Conservation (phyloP, 257 asterid species). For the Solanum virginianum region DNA sequence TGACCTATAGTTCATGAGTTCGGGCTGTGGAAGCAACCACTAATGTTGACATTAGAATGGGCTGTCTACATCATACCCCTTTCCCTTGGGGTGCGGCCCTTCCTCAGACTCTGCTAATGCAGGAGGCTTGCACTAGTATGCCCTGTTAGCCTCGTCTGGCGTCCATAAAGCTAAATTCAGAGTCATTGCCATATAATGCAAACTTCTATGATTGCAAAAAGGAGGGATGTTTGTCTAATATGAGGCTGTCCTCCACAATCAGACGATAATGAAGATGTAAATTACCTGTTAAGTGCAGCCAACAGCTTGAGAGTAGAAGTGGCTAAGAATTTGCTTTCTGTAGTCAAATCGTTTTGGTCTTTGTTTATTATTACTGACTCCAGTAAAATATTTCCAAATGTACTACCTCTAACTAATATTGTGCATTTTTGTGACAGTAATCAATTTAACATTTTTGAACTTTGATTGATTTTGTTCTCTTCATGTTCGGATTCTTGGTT, state of each 20-base stretch:
- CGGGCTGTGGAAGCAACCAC: no score
- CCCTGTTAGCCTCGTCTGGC: neutral
- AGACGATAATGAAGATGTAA: no score
- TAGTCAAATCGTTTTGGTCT: neutral
- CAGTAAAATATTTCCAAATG: neutral
- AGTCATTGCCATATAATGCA: no score
- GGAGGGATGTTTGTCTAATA: neutral
- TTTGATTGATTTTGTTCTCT: neutral
- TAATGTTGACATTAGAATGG: no score
- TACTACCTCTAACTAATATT: neutral
- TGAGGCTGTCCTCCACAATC: neutral
- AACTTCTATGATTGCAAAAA: neutral
- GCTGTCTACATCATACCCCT: no score
- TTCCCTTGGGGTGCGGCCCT: no score
- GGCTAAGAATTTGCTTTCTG: neutral
- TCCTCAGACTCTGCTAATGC: no score
- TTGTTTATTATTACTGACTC: neutral
- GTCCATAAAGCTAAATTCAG: neutral
- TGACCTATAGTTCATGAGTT: no score
- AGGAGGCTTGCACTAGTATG: no score
- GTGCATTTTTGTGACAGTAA: neutral
- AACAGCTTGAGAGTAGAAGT: neutral
- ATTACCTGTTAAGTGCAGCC: no score
- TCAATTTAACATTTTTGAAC: neutral
- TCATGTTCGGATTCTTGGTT: conserved; percentile 40